These are phyloP conservation scores for Ascochyta fabae DNA, from an alignment of 2,329 filamentous ascomycete species.

Conservation along the genomic window DNA sequence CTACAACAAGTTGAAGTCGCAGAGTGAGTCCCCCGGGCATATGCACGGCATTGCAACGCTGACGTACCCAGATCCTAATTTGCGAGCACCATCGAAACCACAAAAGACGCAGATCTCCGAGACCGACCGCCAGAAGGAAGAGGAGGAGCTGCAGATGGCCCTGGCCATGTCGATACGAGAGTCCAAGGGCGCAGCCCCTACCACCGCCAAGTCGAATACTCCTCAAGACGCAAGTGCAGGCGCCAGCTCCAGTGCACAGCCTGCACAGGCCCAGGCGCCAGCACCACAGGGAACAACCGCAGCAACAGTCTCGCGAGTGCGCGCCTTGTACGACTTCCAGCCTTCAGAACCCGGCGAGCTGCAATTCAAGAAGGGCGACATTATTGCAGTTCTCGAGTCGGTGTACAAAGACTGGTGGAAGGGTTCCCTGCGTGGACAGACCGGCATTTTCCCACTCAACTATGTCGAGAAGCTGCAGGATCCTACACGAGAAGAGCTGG, in stretches of 20 bases:
- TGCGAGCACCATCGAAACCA: conserved; percentile 91
- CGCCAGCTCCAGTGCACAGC: conserved; percentile 25
- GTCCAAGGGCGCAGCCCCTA: conserved; percentile 60
- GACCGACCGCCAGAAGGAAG: conserved; percentile 89
- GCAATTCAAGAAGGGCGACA: conserved; percentile 94
- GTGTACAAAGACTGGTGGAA: conserved; percentile 99
- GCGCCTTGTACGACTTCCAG: conserved; percentile 92
- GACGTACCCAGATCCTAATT: conserved; percentile 74
- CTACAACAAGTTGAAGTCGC: conserved; percentile 82
- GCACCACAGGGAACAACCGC: conserved; percentile 87
- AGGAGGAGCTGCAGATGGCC: conserved; percentile 96
- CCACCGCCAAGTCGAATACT: conserved; percentile 51
- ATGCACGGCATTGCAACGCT: conserved; percentile 2
- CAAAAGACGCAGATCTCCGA: conserved; percentile 92
- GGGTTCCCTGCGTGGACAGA: conserved; percentile 90
- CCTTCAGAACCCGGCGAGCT: conserved; percentile 94
- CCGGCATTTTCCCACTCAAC: conserved; percentile 96
- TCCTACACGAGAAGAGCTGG: conserved; percentile 90
- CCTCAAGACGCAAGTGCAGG: conserved; percentile 41
- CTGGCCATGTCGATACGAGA: conserved; percentile 92
- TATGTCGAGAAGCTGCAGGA: conserved; percentile 98
- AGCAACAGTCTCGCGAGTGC: conserved; percentile 91
- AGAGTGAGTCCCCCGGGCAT: conserved; percentile 54
- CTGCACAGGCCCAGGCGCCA: conserved; percentile 59
- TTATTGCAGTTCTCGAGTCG: conserved; percentile 95